Percentiles rank a stretch among this genome's conserved stretches.
These are phyloP conservation scores for Apiospora rasikravindrae DNA, from an alignment of 2,329 filamentous ascomycete species.

Conservation along the genomic window DNA sequence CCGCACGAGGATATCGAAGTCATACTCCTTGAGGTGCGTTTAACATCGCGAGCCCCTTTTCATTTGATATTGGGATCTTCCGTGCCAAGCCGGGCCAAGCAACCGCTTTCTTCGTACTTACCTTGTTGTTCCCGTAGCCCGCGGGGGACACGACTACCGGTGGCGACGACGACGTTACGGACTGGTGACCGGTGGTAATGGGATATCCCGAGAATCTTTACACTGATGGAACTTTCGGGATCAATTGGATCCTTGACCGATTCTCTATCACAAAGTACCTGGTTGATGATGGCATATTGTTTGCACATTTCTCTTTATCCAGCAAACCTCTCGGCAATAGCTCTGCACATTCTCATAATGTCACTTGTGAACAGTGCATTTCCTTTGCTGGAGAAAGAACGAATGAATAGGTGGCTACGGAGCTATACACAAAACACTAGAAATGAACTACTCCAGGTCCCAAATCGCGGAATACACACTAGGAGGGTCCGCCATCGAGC, in stretches of 20 bases:
- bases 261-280: too few species aligned
- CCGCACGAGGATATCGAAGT: conserved; percentile 13
- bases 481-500: neutral
- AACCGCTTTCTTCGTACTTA: neutral
- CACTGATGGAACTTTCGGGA: neutral
- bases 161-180: conserved; percentile 3
- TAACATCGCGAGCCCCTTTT: too few species aligned
- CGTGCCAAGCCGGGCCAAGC: too few species aligned
- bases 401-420: neutral
- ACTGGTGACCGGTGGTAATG: neutral
- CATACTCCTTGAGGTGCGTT: neutral
- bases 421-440: neutral
- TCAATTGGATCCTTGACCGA: neutral
- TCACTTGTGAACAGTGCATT: neutral
- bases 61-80: neutral
- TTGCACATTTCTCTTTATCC: neutral
- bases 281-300: neutral
- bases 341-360: neutral
- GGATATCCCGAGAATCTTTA: neutral
- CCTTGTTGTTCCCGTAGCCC: neutral
- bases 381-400: neutral
- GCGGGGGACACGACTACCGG: neutral
- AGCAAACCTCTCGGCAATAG: neutral
- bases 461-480: neutral
- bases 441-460: neutral